Percentiles rank a stretch among this genome's conserved stretches.
Evolutionary conservation across 805 yeast genomes (phyloP).

Genomic region (Saccharomycopsis fibuligera): DNA sequence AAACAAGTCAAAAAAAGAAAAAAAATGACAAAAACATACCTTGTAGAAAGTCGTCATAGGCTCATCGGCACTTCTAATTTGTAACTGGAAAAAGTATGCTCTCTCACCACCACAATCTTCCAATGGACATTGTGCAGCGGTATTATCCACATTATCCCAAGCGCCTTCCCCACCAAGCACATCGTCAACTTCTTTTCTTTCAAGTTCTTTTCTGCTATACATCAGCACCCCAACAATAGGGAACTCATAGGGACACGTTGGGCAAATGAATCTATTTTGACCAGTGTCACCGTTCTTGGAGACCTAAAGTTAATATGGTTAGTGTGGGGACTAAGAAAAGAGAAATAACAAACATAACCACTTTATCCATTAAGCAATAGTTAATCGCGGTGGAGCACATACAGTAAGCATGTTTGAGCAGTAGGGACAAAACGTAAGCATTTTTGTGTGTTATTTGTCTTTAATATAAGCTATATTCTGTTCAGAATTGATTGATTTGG

Average conservation of each 20-base stretch:
- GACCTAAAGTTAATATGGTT: constrained; percentile 36
- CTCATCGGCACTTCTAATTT: constrained; percentile 96
- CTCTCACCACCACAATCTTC: constrained; percentile 81
- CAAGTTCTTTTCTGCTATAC: constrained; percentile 76
- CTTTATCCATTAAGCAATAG: no score
- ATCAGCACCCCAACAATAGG: constrained; percentile 78
- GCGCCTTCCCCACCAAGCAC: constrained; percentile 96
- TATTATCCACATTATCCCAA: constrained; percentile 98
- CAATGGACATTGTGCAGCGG: constrained; percentile 85
- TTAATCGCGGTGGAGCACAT: no score
- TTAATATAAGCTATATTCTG: no score
- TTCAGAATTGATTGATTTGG: no score
- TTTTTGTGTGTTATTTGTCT: constrained; percentile 30
- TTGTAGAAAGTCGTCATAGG: constrained; percentile 98
- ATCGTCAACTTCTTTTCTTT: constrained; percentile 90
- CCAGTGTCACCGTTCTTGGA: constrained; percentile 51
- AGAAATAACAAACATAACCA: no score
- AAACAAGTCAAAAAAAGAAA: background rate
- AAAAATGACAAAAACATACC: constrained; percentile 20
- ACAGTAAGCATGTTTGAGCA: constrained; percentile 86
- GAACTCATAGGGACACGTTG: constrained; percentile 93
- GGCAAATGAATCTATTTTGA: constrained; percentile 71
- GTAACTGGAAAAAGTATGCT: constrained; percentile 95
- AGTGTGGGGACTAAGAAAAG: no score
- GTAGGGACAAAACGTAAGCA: constrained; percentile 93